Evolutionary conservation across 176 grass and related monocot species (phyloP), one percentile per base, ranked within the genome.

Genomic region (Metroxylon sagu): DNA sequence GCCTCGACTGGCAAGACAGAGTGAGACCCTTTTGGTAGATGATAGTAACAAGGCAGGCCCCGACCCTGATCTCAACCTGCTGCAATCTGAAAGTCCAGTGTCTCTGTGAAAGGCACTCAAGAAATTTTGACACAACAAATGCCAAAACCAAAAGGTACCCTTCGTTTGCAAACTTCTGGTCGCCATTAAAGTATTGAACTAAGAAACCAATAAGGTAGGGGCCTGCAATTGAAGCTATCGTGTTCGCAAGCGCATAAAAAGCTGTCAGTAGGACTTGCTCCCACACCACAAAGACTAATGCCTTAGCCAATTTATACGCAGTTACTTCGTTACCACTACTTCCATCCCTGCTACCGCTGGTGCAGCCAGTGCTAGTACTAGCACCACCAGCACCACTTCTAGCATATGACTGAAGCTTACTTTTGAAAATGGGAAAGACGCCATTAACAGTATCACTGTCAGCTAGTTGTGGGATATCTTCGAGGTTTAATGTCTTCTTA

Each of bases 1-100:
- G 62, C 21, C 65, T 55, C 6, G 52, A 55, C 2, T 1, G 3
- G 29, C 52, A 16, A 15, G 65, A 67, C 17, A 67, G 65, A 53
- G 26, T 67, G 15, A 67, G 50, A 54, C 65, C 65, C 21, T 67
- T 67, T 21, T 67, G 52, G 28, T 55, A 67, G 26, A 67, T 55
- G 27, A 55, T 14, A 31, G 52, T 0, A 53, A 55, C 65, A 35
- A 67, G 65, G 8, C 27, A 54, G 4, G 27, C 52, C 50, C 4
- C 23, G 26, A 67, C 0, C 25, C 52, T 53, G 52, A 55, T 67
- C 5, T 27, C 27, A 8, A n/a, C 50, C 52, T 35, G 65, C 6
- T 15, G 6, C 31, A 55, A 54, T 35, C 52, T 67, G 28, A 67
- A 67, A 54, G 0, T 16, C 7, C 19, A 3, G 18, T 55, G 52